Evolutionary conservation across 768 basidiomycete species (phyloP), one percentile per base, ranked within the genome.

Genomic region (Pulveroboletus sp.): DNA sequence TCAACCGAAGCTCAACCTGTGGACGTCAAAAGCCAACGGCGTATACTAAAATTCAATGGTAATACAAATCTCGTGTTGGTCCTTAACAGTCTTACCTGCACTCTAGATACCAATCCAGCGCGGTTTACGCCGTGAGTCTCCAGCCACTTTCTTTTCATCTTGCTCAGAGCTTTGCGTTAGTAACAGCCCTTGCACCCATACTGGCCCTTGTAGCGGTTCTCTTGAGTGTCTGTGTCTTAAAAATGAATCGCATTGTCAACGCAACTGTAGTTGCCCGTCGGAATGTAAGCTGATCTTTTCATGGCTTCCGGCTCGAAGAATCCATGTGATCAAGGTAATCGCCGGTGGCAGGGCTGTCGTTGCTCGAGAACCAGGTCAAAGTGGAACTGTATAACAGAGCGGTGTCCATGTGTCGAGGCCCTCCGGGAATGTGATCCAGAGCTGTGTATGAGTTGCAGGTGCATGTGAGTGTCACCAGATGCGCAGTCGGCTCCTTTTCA

Each of bases 381-480:
- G 17, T 62, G 55, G 46, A 60, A 56, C 17, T 79, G 72, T 65
- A 63, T 60, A n/a, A 74, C 66, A 3, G 54, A 60, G 12, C 66
- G 65, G 5, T 89, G 86, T 55, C 73, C 76, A 8, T 89, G 86
- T 59, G 70, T 65, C 43, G 63, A 57, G 18, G 68, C 73, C 0
- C 59, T 68, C 8, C 71, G 80, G 32, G 87, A 89, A 61, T 89
- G 87, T 51, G 84, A 87, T 62, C 83, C 85, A 3, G 80, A 81
- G 32, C 50, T 86, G 8, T 89, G 87, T 52, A 6, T 57, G 10
- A 68, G 68, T 11, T 85, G 85, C 59, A 67, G 71, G 52, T 70
- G 75, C 47, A 74, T 62, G 81, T 82, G 39, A 56, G 74, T 68
- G 17, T 43, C 33, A 26, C 27, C 36, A 35, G 15, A 32, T 21